phyloP scores from a whole-genome alignment of 352 stramenopile genomes.

The Globisporangium lucens region DNA sequence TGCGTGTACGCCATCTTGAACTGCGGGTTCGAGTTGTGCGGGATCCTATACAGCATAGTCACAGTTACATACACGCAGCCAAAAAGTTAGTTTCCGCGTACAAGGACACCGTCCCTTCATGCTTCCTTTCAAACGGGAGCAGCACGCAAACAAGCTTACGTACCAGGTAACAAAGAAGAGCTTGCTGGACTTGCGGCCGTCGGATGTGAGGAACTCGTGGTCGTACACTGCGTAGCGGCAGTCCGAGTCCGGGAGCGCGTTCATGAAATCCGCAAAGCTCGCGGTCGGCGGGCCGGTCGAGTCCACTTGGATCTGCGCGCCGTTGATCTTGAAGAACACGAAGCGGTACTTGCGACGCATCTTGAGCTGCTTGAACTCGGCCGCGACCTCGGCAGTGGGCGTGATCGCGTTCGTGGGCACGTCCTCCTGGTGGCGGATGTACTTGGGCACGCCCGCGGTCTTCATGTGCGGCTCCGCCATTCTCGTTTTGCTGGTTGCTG shows the following conservation, averaged over 20 bases:
- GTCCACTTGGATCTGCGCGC: conserved; percentile 64
- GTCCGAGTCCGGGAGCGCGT: conserved; percentile 70
- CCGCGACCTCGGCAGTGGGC: conserved; percentile 49
- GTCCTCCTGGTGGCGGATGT: conserved; percentile 73
- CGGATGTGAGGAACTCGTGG: conserved; percentile 69
- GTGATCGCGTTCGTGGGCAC: conserved; percentile 69
- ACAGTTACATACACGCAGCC: not conserved
- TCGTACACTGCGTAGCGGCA: conserved; percentile 88
- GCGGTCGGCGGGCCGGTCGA: conserved; percentile 41
- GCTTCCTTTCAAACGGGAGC: not conserved
- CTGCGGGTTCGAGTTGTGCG: conserved; percentile 71
- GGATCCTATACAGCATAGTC: conserved; percentile 37
- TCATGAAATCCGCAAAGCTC: conserved; percentile 53
- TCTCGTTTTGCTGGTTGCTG: not conserved
- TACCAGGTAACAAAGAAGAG: conserved; percentile 87
- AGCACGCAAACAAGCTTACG: not conserved
- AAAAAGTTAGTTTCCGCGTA: too few species aligned
- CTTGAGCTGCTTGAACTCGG: conserved; percentile 87
- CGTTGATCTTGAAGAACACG: conserved; percentile 82
- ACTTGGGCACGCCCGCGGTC: conserved; percentile 75
- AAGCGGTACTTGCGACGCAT: conserved; percentile 86
- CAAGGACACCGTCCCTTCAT: too few species aligned
- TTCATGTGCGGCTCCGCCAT: conserved; percentile 87
- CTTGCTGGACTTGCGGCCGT: conserved; percentile 85
- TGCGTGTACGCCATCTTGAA: conserved; percentile 90